Conservation (phyloP, 331 rosid species). For the Dryas integrifolia region DNA sequence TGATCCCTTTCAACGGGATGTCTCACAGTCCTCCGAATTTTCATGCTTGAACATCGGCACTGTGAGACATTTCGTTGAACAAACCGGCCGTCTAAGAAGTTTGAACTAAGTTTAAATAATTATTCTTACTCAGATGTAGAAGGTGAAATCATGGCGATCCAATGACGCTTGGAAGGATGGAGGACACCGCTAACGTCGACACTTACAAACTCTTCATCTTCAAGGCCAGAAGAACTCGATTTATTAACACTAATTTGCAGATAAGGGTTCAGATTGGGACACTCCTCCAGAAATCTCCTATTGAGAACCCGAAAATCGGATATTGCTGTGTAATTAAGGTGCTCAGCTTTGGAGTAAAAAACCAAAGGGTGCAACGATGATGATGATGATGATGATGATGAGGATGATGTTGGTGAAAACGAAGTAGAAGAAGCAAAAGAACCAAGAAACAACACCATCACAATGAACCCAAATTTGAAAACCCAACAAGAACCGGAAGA, state of each 20-base stretch:
- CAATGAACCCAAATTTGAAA: constrained; percentile 15
- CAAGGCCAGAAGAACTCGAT: constrained; percentile 30
- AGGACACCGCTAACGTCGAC: constrained; percentile 59
- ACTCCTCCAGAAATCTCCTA: constrained; percentile 40
- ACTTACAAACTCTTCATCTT: constrained; percentile 46
- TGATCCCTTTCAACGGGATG: too few relatives aligned
- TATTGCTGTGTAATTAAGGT: constrained; percentile 53
- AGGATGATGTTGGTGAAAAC: constrained; percentile 13
- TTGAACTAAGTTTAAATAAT: too few relatives aligned
- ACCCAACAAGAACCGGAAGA: constrained; percentile 10
- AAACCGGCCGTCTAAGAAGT: too few relatives aligned
- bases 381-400: constrained; percentile 11
- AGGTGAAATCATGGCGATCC: constrained; percentile 89
- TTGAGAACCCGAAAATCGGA: constrained; percentile 63
- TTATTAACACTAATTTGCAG: constrained; percentile 29
- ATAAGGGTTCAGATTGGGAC: constrained; percentile 35
- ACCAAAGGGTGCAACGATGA: constrained; percentile 34
- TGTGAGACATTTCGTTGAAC: too few relatives aligned
- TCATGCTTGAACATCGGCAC: too few relatives aligned
- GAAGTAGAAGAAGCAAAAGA: constrained; percentile 21
- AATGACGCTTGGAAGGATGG: constrained; percentile 39
- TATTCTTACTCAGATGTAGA: constrained; percentile 55
- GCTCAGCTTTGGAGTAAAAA: constrained; percentile 31
- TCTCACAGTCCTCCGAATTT: too few relatives aligned
- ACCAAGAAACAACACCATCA: constrained; percentile 16